phyloP scores from a whole-genome alignment of 257 asterid genomes.

The Nyctanthes arbortristis region DNA sequence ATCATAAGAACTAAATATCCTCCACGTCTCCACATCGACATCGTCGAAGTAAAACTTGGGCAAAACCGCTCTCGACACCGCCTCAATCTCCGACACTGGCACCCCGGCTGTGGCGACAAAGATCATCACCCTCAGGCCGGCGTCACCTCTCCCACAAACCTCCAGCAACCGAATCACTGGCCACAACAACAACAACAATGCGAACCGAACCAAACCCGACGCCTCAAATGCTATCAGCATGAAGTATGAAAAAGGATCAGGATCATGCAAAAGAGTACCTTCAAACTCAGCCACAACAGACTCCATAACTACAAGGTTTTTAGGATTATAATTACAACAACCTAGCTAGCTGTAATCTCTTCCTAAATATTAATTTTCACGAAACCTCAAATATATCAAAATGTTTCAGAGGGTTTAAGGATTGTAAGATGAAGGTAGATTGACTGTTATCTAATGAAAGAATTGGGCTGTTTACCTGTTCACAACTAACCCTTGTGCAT shows the following conservation, averaged over 20 bases:
- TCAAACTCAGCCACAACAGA: constrained; percentile 65
- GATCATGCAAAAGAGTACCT: constrained; percentile 69
- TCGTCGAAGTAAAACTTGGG: constrained; percentile 79
- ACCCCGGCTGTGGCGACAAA: constrained; percentile 67
- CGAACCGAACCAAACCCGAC: constrained; percentile 67
- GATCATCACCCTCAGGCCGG: constrained; percentile 58
- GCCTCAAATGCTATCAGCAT: constrained; percentile 93
- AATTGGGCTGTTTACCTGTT: constrained; percentile 46
- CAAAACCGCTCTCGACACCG: constrained; percentile 74
- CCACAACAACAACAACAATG: constrained; percentile 52
- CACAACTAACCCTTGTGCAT: constrained; percentile 43
- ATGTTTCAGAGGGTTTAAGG: constrained; percentile 30
- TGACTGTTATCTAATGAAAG: constrained; percentile 46
- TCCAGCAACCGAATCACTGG: constrained; percentile 61
- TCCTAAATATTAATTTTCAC: not conserved
- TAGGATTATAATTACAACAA: constrained; percentile 14
- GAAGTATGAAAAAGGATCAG: constrained; percentile 68
- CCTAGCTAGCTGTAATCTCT: not conserved
- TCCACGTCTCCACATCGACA: constrained; percentile 62
- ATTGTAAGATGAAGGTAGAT: constrained; percentile 60
- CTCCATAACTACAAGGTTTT: constrained; percentile 42
- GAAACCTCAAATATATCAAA: constrained; percentile 2
- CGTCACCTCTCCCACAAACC: constrained; percentile 41
- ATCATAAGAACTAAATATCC: constrained; percentile 42
- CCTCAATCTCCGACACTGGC: constrained; percentile 54